Base-by-base conservation (phyloP, 2,329 filamentous ascomycete species). In the Talaromyces sp. region DNA sequence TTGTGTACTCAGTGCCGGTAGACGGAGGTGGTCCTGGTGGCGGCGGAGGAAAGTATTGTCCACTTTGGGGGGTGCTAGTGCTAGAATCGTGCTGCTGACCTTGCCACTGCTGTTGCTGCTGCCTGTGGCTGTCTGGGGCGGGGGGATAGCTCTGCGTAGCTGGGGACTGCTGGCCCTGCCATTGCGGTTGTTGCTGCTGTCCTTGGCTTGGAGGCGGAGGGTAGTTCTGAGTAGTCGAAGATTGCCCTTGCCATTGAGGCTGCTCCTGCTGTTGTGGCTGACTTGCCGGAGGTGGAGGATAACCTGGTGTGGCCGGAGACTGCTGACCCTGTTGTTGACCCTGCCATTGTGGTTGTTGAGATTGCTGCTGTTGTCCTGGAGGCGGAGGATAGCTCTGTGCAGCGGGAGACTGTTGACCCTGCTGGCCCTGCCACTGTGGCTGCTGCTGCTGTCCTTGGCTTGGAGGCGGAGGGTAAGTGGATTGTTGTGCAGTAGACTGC, bases 41-140 rank as follows among this genome's bases (percentile, higher is more conserved):
- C 14, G 75, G 76, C 30, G 75, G 76, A 8, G 76, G 75, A 65
- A 74, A 75, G 3, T 75, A 75, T 52, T 73, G 67, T 8, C 71
- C 73, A 57, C 69, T 66, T 71, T 30, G 30, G 5, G 27, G 27
- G 5, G 50, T 30, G 27, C 50, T 52, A 16, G 50, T 28, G 14
- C 23, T 67, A 66, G 54, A 74, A 70, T 14, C 54, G 10, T 23
- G 23, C 23, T 23, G 23, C 23, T 55, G 54, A 27, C 55, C 27
- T 31, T 57, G 55, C 58, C 60, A 61, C 63, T 61, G 30, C 57
- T 57, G 47, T 59, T n/a, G 52, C 27, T 55, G 52, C 10, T 55
- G 52, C 12, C 27, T 10, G 8, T 55, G 52, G 30, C 52, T 55
- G 16, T 61, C 59, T 4, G 66, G 61, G 2, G 53, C 44, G 23